Base-by-base conservation (phyloP, 2,329 filamentous ascomycete species). In the Gnomoniopsis smithogilvyi region DNA sequence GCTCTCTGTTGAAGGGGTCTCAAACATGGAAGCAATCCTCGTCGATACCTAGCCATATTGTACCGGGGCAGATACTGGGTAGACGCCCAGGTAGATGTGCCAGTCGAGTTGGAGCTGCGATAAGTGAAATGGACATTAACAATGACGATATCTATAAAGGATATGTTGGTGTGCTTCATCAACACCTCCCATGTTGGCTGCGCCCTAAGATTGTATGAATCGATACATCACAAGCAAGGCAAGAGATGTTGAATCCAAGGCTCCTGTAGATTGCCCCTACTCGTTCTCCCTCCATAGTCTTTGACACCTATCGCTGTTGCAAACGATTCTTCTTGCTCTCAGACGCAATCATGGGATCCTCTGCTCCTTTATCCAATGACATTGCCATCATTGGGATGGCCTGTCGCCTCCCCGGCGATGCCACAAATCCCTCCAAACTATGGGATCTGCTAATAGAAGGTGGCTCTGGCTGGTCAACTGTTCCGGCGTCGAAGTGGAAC, bases 381-480 rank as follows among this genome's bases (percentile, higher is more conserved):
- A 38, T 56, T 4, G 52, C 57, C 57, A 56, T 56, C 47, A 55
- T 59, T 4, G 57, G 57, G 45, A 59, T 59, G 57, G 72, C 66
- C 2, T 76, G 74, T 62, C 71, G 75, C 46, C 74, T 76, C 21
- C 71, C 75, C 0, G 75, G 75, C 2, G 67, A 64, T 6, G 66
- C 70, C 0, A 68, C 59, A 10, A 68, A 64, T 10, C 71, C 73
- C 1, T 70, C 71, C 1, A 69, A 70, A 56, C 67, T 76, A 7
- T 76, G 74, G 73, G 67, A 54, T 33, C n/a, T 59, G 45, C 38
- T 54, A 33, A 55, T 55, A 51, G 57, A 59, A 6, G 57, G 57
- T 34, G 41, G 33, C 34, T 59, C 56, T 2, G 51, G 51, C 19
- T 59, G 57, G 57, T 55, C 51, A 6, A 30, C 54, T 38, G 14